Evolutionary conservation across 169 alveolate genomes (phyloP).

Genomic region (Cryptosporidium sp.): DNA sequence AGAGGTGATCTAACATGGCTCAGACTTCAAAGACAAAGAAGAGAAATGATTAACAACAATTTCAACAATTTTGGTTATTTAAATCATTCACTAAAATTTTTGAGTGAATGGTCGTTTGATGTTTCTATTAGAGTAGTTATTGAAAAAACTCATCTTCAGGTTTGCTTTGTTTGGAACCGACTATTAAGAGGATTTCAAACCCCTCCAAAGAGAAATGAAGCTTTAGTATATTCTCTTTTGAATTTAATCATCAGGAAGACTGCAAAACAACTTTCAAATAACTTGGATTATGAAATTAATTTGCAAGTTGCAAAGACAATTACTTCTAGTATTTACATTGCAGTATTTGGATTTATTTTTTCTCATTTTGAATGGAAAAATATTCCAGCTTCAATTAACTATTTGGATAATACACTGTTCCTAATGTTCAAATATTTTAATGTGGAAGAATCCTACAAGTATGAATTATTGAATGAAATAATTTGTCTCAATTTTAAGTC

Average conservation of each 20-base stretch:
- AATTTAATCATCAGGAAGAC: slow-evolving; percentile 24
- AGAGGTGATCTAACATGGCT: slow-evolving; percentile 59
- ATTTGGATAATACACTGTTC: slow-evolving; percentile 13
- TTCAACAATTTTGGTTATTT: slow-evolving; percentile 20
- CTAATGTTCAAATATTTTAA: neutral
- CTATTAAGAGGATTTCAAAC: slow-evolving; percentile 25
- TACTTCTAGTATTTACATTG: slow-evolving; percentile 25
- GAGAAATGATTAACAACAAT: neutral
- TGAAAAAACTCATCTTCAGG: slow-evolving; percentile 56
- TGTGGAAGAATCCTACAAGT: slow-evolving; percentile 20
- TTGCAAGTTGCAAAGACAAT: neutral
- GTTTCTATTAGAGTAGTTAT: slow-evolving; percentile 21
- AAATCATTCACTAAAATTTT: slow-evolving; percentile 23
- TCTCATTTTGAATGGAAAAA: slow-evolving; percentile 61
- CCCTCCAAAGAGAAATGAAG: slow-evolving; percentile 44
- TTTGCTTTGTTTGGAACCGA: slow-evolving; percentile 48
- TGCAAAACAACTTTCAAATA: neutral
- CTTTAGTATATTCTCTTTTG: slow-evolving; percentile 46
- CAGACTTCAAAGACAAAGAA: slow-evolving; percentile 30
- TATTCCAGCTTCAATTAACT: slow-evolving; percentile 19
- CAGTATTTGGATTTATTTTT: slow-evolving; percentile 44
- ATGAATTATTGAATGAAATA: slow-evolving; percentile 22
- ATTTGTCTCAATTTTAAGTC: neutral
- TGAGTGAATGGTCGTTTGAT: slow-evolving; percentile 42
- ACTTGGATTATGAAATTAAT: neutral